phyloP scores from a whole-genome alignment of 768 basidiomycete species.

The Tricholoma sp. region DNA sequence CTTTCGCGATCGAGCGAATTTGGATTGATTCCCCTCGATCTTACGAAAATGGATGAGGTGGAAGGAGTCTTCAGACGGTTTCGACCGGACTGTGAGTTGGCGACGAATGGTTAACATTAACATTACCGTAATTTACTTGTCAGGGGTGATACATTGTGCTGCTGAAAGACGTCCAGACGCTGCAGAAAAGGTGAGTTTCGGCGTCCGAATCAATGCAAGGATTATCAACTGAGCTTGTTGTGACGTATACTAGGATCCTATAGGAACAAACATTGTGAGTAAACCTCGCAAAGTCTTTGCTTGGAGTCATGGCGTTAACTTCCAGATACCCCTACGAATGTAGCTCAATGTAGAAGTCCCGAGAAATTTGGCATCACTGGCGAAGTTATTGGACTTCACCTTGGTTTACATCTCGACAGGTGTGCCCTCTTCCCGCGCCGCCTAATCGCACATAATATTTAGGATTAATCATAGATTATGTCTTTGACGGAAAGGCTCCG shows the following conservation, averaged over 20 bases:
- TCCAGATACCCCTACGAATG: background rate
- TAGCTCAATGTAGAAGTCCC: conserved; percentile 83
- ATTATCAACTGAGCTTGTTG: background rate
- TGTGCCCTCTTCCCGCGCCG: conserved; percentile 18
- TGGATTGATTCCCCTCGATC: conserved; percentile 56
- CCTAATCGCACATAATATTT: background rate
- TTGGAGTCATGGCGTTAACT: background rate
- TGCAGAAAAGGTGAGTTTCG: conserved; percentile 66
- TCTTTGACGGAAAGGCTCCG: conserved; percentile 91
- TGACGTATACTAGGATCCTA: conserved; percentile 51
- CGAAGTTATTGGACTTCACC: conserved; percentile 55
- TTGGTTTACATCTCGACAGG: conserved; percentile 93
- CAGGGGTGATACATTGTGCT: conserved; percentile 92
- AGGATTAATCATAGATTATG: conserved; percentile 61
- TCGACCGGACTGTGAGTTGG: conserved; percentile 62
- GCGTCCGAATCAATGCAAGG: background rate
- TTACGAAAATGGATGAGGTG: conserved; percentile 54
- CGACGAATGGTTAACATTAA: background rate
- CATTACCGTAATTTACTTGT: conserved; percentile 3
- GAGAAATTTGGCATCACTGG: conserved; percentile 60
- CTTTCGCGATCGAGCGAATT: conserved; percentile 52
- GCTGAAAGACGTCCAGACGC: conserved; percentile 92
- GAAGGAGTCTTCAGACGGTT: conserved; percentile 48
- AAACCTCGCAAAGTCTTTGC: background rate
- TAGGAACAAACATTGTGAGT: conserved; percentile 55